phyloP scores from a whole-genome alignment of 2,329 filamentous ascomycete genomes.

The Cadophora sp. region DNA sequence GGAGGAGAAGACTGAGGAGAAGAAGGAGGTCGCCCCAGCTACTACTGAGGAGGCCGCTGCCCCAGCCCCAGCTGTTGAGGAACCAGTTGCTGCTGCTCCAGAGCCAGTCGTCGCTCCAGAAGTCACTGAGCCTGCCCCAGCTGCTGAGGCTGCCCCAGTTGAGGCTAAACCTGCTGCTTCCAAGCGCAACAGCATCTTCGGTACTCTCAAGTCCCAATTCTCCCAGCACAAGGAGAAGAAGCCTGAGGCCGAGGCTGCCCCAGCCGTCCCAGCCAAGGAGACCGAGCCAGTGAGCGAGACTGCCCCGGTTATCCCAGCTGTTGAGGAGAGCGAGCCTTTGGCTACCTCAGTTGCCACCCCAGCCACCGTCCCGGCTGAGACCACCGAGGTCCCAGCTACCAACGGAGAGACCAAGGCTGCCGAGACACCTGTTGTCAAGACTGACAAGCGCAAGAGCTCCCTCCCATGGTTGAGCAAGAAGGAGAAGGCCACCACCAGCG shows the following conservation, averaged over 20 bases:
- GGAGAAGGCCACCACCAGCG: slow-evolving; percentile 50
- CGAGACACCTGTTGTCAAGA: slow-evolving; percentile 49
- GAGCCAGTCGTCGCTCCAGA: slow-evolving; percentile 46
- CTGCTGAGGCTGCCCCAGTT: slow-evolving; percentile 47
- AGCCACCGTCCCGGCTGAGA: slow-evolving; percentile 44
- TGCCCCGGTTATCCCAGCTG: slow-evolving; percentile 46
- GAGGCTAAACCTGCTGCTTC: slow-evolving; percentile 43
- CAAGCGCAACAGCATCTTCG: slow-evolving; percentile 47
- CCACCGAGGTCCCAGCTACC: slow-evolving; percentile 45
- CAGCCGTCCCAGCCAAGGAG: slow-evolving; percentile 44
- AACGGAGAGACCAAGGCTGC: slow-evolving; percentile 50
- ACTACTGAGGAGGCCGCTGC: slow-evolving; percentile 50
- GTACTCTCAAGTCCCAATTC: slow-evolving; percentile 42
- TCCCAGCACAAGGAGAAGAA: slow-evolving; percentile 44
- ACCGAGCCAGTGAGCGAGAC: slow-evolving; percentile 43
- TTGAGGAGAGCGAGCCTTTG: slow-evolving; percentile 43
- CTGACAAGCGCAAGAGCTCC: slow-evolving; percentile 68
- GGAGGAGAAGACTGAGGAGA: slow-evolving; percentile 45
- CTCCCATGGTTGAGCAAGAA: slow-evolving; percentile 67
- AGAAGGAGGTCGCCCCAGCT: slow-evolving; percentile 40
- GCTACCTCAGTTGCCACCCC: slow-evolving; percentile 41
- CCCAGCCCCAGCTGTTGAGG: slow-evolving; percentile 44
- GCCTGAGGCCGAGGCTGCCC: slow-evolving; percentile 35
- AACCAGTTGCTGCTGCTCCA: slow-evolving; percentile 35
- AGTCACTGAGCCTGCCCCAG: slow-evolving; percentile 46